Percentiles rank a stretch among this genome's conserved stretches.
These are phyloP conservation scores for Gelatoporia subvermispora DNA, from an alignment of 768 basidiomycete genomes.

Conservation along the genomic window DNA sequence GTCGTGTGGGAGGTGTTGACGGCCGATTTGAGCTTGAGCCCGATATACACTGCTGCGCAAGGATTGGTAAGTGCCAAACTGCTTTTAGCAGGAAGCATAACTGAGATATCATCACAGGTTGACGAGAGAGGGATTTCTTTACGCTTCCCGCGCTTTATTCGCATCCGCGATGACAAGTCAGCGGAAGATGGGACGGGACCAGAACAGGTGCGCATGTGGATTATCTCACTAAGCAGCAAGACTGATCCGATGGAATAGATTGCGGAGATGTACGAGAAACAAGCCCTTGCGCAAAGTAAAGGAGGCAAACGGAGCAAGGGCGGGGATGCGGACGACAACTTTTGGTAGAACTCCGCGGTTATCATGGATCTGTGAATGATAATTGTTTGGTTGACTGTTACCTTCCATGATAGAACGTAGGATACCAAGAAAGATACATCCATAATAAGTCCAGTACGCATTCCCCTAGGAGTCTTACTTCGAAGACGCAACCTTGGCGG, in stretches of 20 bases:
- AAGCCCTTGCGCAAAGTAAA: constrained; percentile 74
- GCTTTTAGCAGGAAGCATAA: background rate
- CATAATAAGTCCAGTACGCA: background rate
- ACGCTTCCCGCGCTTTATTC: constrained; percentile 93
- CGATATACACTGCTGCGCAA: constrained; percentile 92
- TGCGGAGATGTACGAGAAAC: constrained; percentile 90
- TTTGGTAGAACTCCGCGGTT: constrained; percentile 49
- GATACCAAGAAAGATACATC: constrained; percentile 4
- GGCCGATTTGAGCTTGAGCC: constrained; percentile 94
- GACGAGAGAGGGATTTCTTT: constrained; percentile 92
- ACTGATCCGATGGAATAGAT: constrained; percentile 42
- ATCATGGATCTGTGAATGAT: background rate
- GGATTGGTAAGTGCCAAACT: constrained; percentile 58
- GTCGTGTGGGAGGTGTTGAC: constrained; percentile 98
- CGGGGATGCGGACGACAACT: constrained; percentile 65
- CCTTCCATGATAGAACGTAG: constrained; percentile 5
- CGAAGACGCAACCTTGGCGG: constrained; percentile 31
- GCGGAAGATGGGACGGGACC: constrained; percentile 90
- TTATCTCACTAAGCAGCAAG: background rate
- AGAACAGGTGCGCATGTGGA: constrained; percentile 65
- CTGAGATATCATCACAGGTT: constrained; percentile 37
- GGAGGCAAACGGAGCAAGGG: constrained; percentile 64
- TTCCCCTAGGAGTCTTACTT: constrained; percentile 9
- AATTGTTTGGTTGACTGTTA: background rate
- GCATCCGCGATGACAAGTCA: constrained; percentile 87